phyloP scores from a whole-genome alignment of 331 rosid species.

The Phaseolus coccineus region DNA sequence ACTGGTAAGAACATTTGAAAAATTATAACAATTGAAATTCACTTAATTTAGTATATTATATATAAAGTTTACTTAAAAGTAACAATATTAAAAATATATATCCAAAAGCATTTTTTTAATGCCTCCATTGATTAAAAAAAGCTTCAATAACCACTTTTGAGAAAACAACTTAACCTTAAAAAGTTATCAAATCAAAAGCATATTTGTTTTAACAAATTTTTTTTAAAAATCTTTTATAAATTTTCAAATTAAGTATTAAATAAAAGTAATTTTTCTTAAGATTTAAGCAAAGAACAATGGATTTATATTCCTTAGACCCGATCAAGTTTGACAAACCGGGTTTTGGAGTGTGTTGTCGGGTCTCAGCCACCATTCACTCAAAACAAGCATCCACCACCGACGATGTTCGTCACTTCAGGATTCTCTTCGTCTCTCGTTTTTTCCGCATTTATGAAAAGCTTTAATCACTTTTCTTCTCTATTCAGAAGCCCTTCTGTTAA shows the following conservation, averaged over 20 bases:
- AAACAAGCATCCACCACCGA: neutral
- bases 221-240: no score
- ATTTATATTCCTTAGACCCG: neutral
- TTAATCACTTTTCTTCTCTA: neutral
- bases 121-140: neutral
- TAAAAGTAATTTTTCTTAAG: neutral
- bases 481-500: neutral
- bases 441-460: no score
- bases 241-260: no score
- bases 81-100: no score
- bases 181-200: neutral
- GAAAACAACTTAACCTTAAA: no score
- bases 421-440: neutral
- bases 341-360: neutral
- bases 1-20: neutral
- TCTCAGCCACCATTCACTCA: neutral
- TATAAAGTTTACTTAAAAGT: no score
- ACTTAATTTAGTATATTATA: neutral
- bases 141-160: neutral
- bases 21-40: neutral
- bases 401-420: neutral
- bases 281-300: neutral
- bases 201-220: no score
- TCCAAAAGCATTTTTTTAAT: no score
- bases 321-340: neutral